Evolutionary conservation across 257 asterid species (phyloP).

Genomic region (Prunella vulgaris): DNA sequence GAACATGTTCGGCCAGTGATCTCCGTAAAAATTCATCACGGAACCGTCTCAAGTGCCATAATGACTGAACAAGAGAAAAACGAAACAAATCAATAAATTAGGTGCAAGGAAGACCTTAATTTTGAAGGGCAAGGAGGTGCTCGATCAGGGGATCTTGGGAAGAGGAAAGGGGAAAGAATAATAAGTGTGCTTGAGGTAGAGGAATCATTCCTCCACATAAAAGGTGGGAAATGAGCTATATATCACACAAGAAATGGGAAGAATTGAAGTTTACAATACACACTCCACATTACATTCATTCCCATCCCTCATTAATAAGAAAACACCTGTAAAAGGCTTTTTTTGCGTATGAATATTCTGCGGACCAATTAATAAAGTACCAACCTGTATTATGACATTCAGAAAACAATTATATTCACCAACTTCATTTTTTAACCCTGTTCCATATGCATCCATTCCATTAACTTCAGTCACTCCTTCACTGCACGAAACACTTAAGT

Average conservation of each 20-base stretch:
- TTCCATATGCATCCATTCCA: slow-evolving; percentile 62
- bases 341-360: slow-evolving; percentile 2
- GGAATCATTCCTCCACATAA: background rate
- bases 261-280: background rate
- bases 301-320: background rate
- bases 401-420: slow-evolving; percentile 98
- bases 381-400: slow-evolving; percentile 97
- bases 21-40: slow-evolving; percentile 77
- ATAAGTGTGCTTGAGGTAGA: background rate
- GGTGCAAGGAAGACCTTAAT: slow-evolving; percentile 20
- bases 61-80: slow-evolving; percentile 47
- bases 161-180: background rate
- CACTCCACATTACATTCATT: background rate
- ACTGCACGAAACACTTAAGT: slow-evolving; percentile 28
- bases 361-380: slow-evolving; percentile 15
- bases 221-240: background rate
- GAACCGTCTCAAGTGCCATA: slow-evolving; percentile 86
- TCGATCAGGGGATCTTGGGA: background rate
- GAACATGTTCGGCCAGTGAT: slow-evolving; percentile 66
- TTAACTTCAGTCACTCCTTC: slow-evolving; percentile 31
- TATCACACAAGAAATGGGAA: background rate
- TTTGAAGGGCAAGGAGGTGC: background rate
- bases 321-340: background rate
- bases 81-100: slow-evolving; percentile 12
- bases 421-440: slow-evolving; percentile 87